Evolutionary conservation across 2,329 filamentous ascomycete species (phyloP), one percentile per base, ranked within the genome.

Genomic region (Fusarium newnesense): DNA sequence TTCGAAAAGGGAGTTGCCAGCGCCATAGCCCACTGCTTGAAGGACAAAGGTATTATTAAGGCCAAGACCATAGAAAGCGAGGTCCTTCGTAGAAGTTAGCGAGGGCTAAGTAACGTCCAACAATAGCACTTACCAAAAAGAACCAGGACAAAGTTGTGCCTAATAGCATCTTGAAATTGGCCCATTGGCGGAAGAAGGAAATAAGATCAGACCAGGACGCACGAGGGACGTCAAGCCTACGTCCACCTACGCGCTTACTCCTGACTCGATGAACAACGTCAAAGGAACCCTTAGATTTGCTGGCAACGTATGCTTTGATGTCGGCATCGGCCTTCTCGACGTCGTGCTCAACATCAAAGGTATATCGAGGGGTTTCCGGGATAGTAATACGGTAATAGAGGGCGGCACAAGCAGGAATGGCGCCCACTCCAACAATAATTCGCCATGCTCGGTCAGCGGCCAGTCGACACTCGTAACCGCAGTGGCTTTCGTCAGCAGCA

Each of bases 371-470:
- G 7, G 94, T 95, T 83, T 96, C 94, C 13, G 94, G 94, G 66
- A 96, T 95, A 28, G 93, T 96, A 59, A 96, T 88, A 70, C 94
- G 92, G 83, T 94, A 96, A 82, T 95, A 96, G n/a, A 96, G 86
- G 18, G 93, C 94, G 65, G 95, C 87, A 76, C 90, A 93, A 7
- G 92, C 94, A 1, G 94, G 94, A 15, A 96, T 84, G 18, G 92
- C 93, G 42, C 94, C 94, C 69, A 95, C 90, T 19, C 93, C 93
- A 64, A 96, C 92, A 65, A 96, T 90, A 54, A 94, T 89, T 74
- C 94, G 90, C 94, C 94, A 96, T 82, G 93, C 92, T 78, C 93
- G 91, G 83, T 96, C 94, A 2, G 93, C 92, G 2, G 93, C 93
- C 1, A 89, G 79, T 63, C 88, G 88, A 78, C 94, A 96, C 44